phyloP scores from a whole-genome alignment of 2,329 filamentous ascomycete genomes.

The Alternaria panax region DNA sequence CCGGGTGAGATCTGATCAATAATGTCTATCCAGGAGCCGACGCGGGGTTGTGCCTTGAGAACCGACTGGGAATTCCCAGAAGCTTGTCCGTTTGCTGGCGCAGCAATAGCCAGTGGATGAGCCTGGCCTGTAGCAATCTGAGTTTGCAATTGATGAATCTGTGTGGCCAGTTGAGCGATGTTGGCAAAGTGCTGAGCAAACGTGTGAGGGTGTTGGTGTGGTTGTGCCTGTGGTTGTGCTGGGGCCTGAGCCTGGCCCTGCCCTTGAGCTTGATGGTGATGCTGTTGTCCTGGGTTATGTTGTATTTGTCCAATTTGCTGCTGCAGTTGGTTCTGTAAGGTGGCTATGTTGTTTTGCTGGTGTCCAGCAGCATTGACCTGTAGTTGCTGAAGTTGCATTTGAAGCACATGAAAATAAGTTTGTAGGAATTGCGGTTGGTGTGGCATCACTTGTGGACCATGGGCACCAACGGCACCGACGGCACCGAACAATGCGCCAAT shows the following conservation, averaged over 20 bases:
- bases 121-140: conserved; percentile 3
- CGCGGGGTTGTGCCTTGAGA: conserved; percentile 47
- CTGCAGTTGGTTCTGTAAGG: conserved; percentile 27
- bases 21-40: conserved; percentile 59
- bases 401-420: conserved; percentile 26
- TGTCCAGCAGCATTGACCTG: conserved; percentile 22
- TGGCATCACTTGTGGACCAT: conserved; percentile 16
- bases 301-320: conserved; percentile 15
- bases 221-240: conserved; percentile 7
- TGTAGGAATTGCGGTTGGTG: conserved; percentile 25
- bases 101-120: conserved; percentile 6
- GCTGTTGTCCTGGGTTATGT: conserved; percentile 2
- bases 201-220: conserved; percentile 8
- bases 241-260: neutral
- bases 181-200: conserved; percentile 7
- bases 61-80: conserved; percentile 33
- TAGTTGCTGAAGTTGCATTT: conserved; percentile 32
- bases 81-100: conserved; percentile 7
- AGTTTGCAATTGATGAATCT: conserved; percentile 16
- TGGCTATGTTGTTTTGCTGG: conserved; percentile 23
- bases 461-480: conserved; percentile 14
- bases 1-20: conserved; percentile 61
- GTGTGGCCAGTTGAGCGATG: conserved; percentile 8
- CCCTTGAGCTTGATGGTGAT: neutral
- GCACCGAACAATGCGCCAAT: conserved; percentile 9